Evolutionary conservation across 1,284 basidiomycete genomes (phyloP).

Genomic region (Ceratobasidium sp.): DNA sequence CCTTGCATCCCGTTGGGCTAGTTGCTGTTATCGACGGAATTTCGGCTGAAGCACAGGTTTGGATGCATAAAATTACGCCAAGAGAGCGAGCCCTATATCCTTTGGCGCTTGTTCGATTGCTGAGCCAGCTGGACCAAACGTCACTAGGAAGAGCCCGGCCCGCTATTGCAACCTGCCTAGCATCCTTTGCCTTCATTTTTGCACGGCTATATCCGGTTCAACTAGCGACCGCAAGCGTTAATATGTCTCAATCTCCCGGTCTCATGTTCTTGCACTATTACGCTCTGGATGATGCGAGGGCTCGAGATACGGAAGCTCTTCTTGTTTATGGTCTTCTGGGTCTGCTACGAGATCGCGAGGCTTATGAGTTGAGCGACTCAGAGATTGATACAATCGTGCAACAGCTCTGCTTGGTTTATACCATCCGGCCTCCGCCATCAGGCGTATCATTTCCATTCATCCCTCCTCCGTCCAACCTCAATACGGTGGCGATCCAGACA

Average conservation of each 20-base stretch:
- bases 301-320: slow-evolving; percentile 30
- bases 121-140: slow-evolving; percentile 25
- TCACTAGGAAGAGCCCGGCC: slow-evolving; percentile 26
- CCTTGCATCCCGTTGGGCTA: slow-evolving; percentile 21
- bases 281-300: background rate
- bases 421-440: slow-evolving; percentile 25
- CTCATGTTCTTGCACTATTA: slow-evolving; percentile 30
- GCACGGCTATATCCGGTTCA: background rate
- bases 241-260: slow-evolving; percentile 10
- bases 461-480: slow-evolving; percentile 7
- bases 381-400: slow-evolving; percentile 12
- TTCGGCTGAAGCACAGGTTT: slow-evolving; percentile 13
- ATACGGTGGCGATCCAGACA: slow-evolving; percentile 18
- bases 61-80: slow-evolving; percentile 15
- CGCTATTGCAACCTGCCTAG: slow-evolving; percentile 29
- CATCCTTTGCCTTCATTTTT: slow-evolving; percentile 23
- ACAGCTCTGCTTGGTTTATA: slow-evolving; percentile 14
- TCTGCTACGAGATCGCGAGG: slow-evolving; percentile 16
- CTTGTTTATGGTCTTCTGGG: slow-evolving; percentile 35
- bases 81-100: slow-evolving; percentile 32
- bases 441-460: slow-evolving; percentile 12
- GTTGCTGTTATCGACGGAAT: slow-evolving; percentile 30
- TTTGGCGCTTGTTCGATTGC: background rate
- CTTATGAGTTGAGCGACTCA: slow-evolving; percentile 12
- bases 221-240: background rate